These are phyloP conservation scores for Smittium mucronatum DNA, from an alignment of 371 early-diverging fungal species.

Conservation along the genomic window DNA sequence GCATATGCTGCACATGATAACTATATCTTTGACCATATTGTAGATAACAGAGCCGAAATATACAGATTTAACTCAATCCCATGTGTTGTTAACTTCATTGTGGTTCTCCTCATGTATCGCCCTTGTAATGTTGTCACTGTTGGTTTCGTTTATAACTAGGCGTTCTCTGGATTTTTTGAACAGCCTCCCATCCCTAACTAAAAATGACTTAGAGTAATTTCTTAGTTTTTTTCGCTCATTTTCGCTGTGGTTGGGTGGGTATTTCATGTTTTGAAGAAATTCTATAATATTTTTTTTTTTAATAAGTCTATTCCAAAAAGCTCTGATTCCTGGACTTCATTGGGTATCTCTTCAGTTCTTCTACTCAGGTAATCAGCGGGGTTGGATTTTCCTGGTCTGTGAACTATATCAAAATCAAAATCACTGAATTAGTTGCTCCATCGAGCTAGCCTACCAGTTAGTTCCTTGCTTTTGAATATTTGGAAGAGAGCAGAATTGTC, in stretches of 20 bases:
- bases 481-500: slow-evolving; percentile 10
- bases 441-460: slow-evolving; percentile 5
- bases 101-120: slow-evolving; percentile 4
- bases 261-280: neutral
- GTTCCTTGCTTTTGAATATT: slow-evolving; percentile 5
- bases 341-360: neutral
- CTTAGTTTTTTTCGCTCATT: neutral
- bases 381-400: slow-evolving; percentile 1
- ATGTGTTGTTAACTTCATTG: slow-evolving; percentile 9
- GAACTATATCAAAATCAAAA: slow-evolving; percentile 8
- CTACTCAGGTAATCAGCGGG: slow-evolving; percentile 9
- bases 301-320: neutral
- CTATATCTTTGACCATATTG: slow-evolving; percentile 2
- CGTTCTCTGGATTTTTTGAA: neutral
- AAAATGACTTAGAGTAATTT: neutral
- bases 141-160: neutral
- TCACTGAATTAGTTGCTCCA: neutral
- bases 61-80: neutral
- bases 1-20: neutral
- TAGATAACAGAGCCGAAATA: neutral
- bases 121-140: neutral
- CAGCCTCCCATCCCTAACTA: neutral
- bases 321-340: neutral
- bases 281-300: neutral
- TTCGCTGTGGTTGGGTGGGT: neutral